Percentiles rank a stretch among this genome's conserved stretches.
Evolutionary conservation across 139 green algal species (phyloP).

Genomic region (Parachlorella kessleri): DNA sequence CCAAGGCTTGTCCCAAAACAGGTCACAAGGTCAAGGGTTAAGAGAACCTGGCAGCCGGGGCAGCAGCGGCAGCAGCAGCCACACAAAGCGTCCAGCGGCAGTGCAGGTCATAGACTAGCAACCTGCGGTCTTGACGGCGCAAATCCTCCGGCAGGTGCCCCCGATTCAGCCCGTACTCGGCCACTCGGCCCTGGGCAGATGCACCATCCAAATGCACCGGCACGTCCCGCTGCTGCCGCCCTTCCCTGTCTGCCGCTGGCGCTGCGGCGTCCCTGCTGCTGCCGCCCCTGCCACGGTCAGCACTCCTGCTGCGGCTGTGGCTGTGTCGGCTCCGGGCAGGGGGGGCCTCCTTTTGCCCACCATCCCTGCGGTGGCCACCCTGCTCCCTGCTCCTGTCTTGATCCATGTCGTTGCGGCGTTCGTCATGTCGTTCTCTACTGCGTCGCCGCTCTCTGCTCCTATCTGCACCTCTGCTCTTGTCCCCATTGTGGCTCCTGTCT

Average conservation of each 20-base stretch:
- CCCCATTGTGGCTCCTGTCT: neutral
- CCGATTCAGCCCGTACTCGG: constrained; percentile 43
- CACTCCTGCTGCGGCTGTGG: neutral
- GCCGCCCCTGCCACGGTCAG: neutral
- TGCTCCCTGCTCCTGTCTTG: neutral
- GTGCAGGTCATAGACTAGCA: neutral
- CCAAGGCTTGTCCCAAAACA: too few relatives aligned
- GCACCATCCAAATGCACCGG: constrained; percentile 32
- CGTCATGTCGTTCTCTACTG: neutral
- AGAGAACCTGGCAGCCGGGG: too few relatives aligned
- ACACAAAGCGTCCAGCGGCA: too few relatives aligned
- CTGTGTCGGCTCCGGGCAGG: neutral
- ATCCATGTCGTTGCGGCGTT: neutral
- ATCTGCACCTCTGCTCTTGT: neutral
- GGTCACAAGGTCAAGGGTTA: too few relatives aligned
- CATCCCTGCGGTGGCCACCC: neutral
- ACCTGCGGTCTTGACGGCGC: constrained; percentile 30
- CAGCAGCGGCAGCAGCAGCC: too few relatives aligned
- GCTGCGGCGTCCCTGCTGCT: neutral
- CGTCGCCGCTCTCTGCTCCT: neutral
- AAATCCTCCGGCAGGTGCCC: constrained; percentile 25
- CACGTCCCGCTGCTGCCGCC: neutral
- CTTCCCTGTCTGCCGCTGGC: neutral
- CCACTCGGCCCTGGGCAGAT: constrained; percentile 28
- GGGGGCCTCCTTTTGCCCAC: neutral